Conservation (phyloP, 2,329 filamentous ascomycete genomes). For the Venturia oleaginea region DNA sequence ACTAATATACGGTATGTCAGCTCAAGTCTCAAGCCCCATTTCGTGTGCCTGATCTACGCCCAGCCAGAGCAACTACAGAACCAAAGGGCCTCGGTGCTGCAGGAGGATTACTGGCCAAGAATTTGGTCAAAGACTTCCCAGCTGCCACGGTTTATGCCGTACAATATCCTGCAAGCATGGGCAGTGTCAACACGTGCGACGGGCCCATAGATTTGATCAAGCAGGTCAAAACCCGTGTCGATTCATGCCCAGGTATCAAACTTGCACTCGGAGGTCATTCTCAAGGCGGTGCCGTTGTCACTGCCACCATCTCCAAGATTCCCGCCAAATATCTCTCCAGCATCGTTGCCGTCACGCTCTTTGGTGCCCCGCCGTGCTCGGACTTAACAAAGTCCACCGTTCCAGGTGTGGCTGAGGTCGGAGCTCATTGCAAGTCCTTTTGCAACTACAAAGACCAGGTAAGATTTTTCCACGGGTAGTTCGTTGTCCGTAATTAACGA, state of each 20-base stretch:
- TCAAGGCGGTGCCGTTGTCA: constrained; percentile 7
- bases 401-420: neutral
- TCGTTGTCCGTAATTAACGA: neutral
- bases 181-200: neutral
- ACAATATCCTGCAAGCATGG: constrained; percentile 9
- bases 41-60: neutral
- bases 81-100: constrained; percentile 11
- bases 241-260: neutral
- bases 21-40: neutral
- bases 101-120: neutral
- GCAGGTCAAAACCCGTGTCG: neutral
- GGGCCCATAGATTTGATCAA: neutral
- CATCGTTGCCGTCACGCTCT: constrained; percentile 11
- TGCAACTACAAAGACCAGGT: constrained; percentile 2
- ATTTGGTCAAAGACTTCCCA: constrained; percentile 5
- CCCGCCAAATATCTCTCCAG: neutral
- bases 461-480: too few relatives aligned
- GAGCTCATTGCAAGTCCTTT: constrained; percentile 2
- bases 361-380: constrained; percentile 1
- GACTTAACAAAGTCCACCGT: neutral
- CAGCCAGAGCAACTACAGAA: constrained; percentile 10
- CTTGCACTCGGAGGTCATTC: constrained; percentile 10
- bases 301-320: neutral
- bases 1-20: constrained; percentile 4
- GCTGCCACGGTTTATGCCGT: constrained; percentile 3